Evolutionary conservation across 192 early-diverging fungal species (phyloP).

Genomic region (Borealophlyctis nickersoniae): DNA sequence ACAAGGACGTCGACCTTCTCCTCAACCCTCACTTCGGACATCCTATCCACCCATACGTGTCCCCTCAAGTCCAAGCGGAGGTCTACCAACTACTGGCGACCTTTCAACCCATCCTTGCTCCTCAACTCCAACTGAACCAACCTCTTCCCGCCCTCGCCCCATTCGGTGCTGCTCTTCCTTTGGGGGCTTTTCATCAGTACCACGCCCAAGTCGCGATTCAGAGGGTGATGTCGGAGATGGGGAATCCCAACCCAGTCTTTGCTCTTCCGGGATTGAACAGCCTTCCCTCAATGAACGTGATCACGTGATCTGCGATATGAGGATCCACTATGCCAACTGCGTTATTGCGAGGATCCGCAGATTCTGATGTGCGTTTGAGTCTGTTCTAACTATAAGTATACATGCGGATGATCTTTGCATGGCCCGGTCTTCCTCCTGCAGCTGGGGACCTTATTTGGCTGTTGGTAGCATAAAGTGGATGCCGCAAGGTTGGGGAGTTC

Average conservation of each 20-base stretch:
- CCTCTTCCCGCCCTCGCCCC: not conserved
- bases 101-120: not conserved
- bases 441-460: too few species aligned
- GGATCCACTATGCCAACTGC: not conserved
- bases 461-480: too few species aligned
- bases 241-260: not conserved
- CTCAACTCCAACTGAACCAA: not conserved
- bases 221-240: not conserved
- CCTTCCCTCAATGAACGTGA: not conserved
- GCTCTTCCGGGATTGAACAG: not conserved
- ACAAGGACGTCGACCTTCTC: not conserved
- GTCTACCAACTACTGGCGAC: not conserved
- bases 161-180: not conserved
- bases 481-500: too few species aligned
- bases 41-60: not conserved
- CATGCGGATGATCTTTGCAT: too few species aligned
- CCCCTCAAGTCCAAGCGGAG: not conserved
- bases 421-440: too few species aligned
- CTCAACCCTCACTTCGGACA: not conserved
- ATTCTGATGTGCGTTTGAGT: not conserved
- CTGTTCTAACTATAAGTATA: too few species aligned
- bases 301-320: not conserved
- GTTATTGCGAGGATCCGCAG: not conserved
- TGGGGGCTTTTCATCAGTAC: not conserved
- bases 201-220: not conserved